Evolutionary conservation across 805 yeast genomes (phyloP).

Genomic region (Blastobotrys attinorum): DNA sequence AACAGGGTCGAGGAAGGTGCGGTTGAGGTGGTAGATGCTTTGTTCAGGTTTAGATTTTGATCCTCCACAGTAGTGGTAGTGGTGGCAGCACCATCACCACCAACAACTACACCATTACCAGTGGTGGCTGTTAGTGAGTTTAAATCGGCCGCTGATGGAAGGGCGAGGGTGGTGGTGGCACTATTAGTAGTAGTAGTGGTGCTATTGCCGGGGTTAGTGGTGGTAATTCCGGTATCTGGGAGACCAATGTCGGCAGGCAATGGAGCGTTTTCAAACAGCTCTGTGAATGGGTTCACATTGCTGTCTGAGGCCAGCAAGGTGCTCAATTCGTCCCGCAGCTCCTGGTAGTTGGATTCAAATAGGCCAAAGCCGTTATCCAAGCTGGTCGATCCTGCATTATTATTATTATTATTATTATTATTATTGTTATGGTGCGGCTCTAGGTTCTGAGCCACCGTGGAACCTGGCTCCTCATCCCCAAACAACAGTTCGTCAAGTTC

Average conservation of each 20-base stretch:
- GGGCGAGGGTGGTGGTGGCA: too few relatives aligned
- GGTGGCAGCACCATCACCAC: not conserved
- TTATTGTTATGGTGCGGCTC: too few relatives aligned
- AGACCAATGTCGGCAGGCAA: not conserved
- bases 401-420: too few relatives aligned
- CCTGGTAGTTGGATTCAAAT: slow-evolving; percentile 6
- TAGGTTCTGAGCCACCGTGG: too few relatives aligned
- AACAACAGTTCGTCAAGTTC: too few relatives aligned
- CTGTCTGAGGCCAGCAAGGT: slow-evolving; percentile 11
- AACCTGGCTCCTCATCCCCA: too few relatives aligned
- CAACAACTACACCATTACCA: not conserved
- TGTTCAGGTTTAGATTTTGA: not conserved
- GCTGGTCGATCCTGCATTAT: not conserved
- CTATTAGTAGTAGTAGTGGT: not conserved
- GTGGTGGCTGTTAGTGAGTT: too few relatives aligned
- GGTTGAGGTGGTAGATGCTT: not conserved
- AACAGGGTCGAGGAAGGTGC: slow-evolving; percentile 5
- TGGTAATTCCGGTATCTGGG: not conserved
- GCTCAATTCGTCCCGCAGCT: slow-evolving; percentile 14
- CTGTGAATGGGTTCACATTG: not conserved
- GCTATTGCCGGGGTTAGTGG: too few relatives aligned
- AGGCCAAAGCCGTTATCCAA: not conserved
- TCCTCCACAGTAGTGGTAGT: not conserved
- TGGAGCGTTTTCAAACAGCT: not conserved
- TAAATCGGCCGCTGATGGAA: not conserved